Base-by-base conservation (phyloP, 1,284 basidiomycete species). In the Pascua sp. region DNA sequence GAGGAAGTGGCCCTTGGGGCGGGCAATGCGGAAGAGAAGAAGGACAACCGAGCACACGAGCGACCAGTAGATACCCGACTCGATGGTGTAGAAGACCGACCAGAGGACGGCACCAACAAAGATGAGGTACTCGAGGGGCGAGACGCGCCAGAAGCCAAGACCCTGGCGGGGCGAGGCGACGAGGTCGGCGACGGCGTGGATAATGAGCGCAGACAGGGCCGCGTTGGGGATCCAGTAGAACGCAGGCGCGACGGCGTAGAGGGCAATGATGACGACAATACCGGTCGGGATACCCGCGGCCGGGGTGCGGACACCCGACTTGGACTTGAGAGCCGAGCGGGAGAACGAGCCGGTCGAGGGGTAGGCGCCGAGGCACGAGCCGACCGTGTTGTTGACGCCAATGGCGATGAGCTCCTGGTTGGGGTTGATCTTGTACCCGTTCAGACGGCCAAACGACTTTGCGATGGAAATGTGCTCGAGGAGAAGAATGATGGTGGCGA, bases 321-420 rank as follows among this genome's bases (percentile, higher is more conserved):
- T 96, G 53, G 90, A 88, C 79, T 97, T 93, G 75, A 98, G 82
- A 1, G 95, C 95, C 4, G 93, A 91, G 41, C 95, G 91, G 42
- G 93, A 97, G 83, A 98, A 98, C 0, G 94, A 98, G 13, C 95
- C 96, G 9, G 96, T 98, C 0, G 94, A 91, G 9, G 95, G 93
- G 77, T 97, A 98, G 2, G 91, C 95, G 57, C 85, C 84, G 76
- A 97, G 96, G 64, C 87, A 81, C 9, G 88, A 87, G 13, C 91
- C 91, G 61, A 93, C 71, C 0, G 72, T 74, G 67, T 79, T 79
- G 71, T 77, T 78, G n/a, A 98, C 92, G 44, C 96, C 95, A 64
- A 98, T 98, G 43, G 96, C 95, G 67, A 98, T 89, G 51, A 98
- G 83, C 76, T 98, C 95, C 77, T 98, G 95, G 79, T 93, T 94